Percentiles rank a stretch among this genome's conserved stretches.
Evolutionary conservation across 257 asterid genomes (phyloP).

Genomic region (Solanum pimpinellifolium): DNA sequence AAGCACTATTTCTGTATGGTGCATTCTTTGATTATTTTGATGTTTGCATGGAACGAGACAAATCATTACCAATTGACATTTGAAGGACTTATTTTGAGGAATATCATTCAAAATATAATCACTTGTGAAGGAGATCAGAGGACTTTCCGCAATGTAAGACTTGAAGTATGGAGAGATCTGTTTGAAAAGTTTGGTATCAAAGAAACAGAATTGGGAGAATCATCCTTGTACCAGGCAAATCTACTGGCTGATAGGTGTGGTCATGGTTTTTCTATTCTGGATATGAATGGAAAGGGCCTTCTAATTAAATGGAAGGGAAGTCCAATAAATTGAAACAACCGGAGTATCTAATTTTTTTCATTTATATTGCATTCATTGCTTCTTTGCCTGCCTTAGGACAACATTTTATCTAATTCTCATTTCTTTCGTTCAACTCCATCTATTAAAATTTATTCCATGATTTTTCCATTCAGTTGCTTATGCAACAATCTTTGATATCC

Average conservation of each 20-base stretch:
- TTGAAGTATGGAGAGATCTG: conserved; percentile 26
- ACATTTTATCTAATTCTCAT: neutral
- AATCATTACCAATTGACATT: neutral
- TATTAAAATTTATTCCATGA: neutral
- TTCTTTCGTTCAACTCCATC: neutral
- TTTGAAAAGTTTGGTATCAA: conserved; percentile 12
- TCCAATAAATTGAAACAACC: neutral
- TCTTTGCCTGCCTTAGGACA: neutral
- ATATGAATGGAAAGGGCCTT: neutral
- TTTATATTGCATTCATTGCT: neutral
- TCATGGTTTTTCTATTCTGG: neutral
- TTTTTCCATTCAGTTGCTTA: neutral
- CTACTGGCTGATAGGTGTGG: neutral
- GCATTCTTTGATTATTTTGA: conserved; percentile 21
- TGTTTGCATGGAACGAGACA: conserved; percentile 8
- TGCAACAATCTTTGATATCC: conserved; percentile 9
- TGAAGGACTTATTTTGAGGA: conserved; percentile 9
- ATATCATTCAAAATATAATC: neutral
- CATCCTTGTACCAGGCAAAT: conserved; percentile 21
- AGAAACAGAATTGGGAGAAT: conserved; percentile 20
- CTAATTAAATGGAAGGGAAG: neutral
- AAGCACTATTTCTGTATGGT: conserved; percentile 2
- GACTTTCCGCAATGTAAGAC: conserved; percentile 1
- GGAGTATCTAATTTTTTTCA: neutral
- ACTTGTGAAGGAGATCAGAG: conserved; percentile 5